These are phyloP conservation scores for Nakaseomyces uthaithaninus DNA, from an alignment of 1,139 yeast genomes.

Conservation along the genomic window DNA sequence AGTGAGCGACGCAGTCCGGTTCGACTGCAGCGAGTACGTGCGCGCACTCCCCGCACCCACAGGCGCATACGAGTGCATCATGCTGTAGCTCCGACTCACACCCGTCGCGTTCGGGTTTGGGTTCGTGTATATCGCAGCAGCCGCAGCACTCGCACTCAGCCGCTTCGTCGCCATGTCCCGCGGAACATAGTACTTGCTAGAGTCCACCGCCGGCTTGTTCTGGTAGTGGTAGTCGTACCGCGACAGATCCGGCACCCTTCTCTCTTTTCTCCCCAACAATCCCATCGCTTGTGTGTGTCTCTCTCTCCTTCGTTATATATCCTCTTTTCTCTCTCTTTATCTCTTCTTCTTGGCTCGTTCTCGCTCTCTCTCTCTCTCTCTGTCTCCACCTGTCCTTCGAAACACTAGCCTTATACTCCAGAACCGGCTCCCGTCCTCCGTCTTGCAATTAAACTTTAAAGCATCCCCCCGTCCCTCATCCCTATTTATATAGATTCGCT, in stretches of 20 bases:
- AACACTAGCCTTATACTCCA: too few relatives aligned
- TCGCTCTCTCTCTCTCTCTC: not conserved
- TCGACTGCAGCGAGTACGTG: constrained; percentile 6
- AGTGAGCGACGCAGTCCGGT: constrained; percentile 1
- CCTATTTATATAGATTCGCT: too few relatives aligned
- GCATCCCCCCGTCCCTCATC: too few relatives aligned
- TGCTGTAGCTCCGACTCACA: constrained; percentile 6
- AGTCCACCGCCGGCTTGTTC: constrained; percentile 19
- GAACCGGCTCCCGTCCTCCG: too few relatives aligned
- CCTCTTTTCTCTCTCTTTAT: not conserved
- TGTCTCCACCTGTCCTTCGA: not conserved
- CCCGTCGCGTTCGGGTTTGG: constrained; percentile 9
- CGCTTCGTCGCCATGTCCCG: constrained; percentile 12
- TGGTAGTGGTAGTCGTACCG: constrained; percentile 30
- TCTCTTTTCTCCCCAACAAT: constrained; percentile 21
- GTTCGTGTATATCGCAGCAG: constrained; percentile 20
- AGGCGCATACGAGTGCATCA: constrained; percentile 4
- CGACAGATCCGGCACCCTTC: constrained; percentile 30
- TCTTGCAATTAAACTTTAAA: too few relatives aligned
- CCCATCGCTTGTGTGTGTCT: constrained; percentile 20
- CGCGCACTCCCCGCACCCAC: not conserved
- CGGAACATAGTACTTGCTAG: constrained; percentile 13
- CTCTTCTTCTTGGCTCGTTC: not conserved
- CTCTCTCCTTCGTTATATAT: not conserved
- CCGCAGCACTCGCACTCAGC: constrained; percentile 29